phyloP scores from a whole-genome alignment of 371 early-diverging fungal species.

The Mortierella sp. region DNA sequence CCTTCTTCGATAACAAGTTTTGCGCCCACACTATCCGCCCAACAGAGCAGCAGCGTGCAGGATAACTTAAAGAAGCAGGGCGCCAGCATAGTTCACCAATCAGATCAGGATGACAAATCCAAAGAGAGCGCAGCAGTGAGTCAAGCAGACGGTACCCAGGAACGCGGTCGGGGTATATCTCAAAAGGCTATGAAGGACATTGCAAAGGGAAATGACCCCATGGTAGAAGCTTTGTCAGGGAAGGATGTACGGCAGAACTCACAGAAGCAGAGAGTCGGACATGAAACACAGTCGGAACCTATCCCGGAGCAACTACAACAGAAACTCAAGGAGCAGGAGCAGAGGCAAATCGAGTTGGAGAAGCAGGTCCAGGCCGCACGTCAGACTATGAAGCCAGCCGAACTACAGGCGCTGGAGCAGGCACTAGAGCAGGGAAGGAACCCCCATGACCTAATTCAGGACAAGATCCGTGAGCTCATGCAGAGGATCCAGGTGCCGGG shows the following conservation, averaged over 20 bases:
- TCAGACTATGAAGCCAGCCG: not conserved
- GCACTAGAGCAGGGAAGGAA: not conserved
- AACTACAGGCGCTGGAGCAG: not conserved
- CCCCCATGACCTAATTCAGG: not conserved
- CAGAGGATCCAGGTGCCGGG: not conserved
- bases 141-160: not conserved
- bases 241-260: not conserved
- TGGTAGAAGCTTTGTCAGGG: too few species aligned
- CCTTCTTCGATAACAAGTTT: not conserved
- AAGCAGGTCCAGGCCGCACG: not conserved
- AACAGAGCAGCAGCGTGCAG: not conserved
- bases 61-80: not conserved
- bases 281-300: not conserved
- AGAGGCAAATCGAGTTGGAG: not conserved
- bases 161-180: not conserved
- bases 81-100: not conserved
- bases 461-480: constrained; percentile 11
- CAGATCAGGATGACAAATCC: not conserved
- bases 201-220: not conserved
- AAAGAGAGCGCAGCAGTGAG: not conserved
- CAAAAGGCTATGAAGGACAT: too few species aligned
- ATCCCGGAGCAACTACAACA: not conserved
- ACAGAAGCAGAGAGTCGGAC: not conserved
- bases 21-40: not conserved
- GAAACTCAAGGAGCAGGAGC: not conserved